Evolutionary conservation across 2,329 filamentous ascomycete species (phyloP), one percentile per base, ranked within the genome.

Genomic region (Pseudogymnoascus sp.): DNA sequence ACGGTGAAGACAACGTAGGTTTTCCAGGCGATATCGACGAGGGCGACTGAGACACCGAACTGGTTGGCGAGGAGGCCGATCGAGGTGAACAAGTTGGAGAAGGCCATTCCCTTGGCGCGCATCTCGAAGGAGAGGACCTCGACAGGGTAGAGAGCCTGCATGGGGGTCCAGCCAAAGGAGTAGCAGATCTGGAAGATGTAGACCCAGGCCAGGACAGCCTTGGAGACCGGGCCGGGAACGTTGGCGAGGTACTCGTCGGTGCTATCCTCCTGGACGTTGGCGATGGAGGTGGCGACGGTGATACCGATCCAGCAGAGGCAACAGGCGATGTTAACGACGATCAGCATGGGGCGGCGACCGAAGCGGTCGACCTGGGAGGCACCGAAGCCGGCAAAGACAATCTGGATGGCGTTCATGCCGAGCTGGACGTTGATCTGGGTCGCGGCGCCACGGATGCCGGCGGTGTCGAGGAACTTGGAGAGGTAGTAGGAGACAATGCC

Each of bases 21-120:
- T 65, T 78, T 77, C 81, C 80, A 84, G 0, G 74, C 77, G 59
- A 84, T 83, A 59, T 78, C 75, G 26, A 77, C 73, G 37, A 83
- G 73, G 2, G 79, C 75, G 1, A 82, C 77, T 0, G 79, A 78
- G 37, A 76, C 77, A 62, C 73, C 78, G 63, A 78, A 79, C 70
- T 80, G 76, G 67, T 77, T 80, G 62, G 81, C 72, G 46, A 81
- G 74, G 37, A 75, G 77, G 10, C 76, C 78, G 46, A 76, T 74
- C 64, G 77, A 78, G 68, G 76, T 77, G 68, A 73, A 76, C 65
- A 76, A 72, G 62, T 73, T 78, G 70, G 70, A 78, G 68, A 83
- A 78, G 3, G 79, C 81, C 79, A 83, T 83, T 15, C 81, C 82
- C 73, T 83, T 83, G 62, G 80, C 82, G 62, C 82, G 77, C 68